phyloP scores from a whole-genome alignment of 257 asterid genomes.

The Paraleonurus japonicus region DNA sequence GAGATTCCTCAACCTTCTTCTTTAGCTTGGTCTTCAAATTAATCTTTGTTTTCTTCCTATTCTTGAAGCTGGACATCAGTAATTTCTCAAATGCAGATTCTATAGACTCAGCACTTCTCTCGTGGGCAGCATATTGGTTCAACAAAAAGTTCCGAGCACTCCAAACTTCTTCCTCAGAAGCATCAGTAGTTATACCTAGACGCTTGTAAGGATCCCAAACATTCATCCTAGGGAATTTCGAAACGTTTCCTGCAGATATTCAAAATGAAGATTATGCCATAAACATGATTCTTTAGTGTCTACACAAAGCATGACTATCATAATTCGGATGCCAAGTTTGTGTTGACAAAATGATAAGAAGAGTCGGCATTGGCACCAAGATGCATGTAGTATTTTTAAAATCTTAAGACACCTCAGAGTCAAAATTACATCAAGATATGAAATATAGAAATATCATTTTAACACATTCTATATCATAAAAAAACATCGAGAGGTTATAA shows the following conservation, averaged over 20 bases:
- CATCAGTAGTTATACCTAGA: conserved; percentile 74
- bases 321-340: neutral
- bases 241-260: conserved; percentile 45
- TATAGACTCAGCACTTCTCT: conserved; percentile 78
- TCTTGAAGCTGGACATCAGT: conserved; percentile 73
- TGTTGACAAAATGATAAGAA: neutral
- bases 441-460: neutral
- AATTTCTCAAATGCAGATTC: conserved; percentile 94
- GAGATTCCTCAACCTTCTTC: conserved; percentile 96
- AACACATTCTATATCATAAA: neutral
- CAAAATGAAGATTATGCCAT: conserved; percentile 13
- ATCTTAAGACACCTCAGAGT: neutral
- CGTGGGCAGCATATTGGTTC: conserved; percentile 71
- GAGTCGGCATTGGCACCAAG: neutral
- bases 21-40: conserved; percentile 85
- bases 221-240: conserved; percentile 58
- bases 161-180: conserved; percentile 96
- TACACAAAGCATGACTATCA: neutral
- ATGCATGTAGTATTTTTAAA: neutral
- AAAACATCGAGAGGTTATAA: neutral
- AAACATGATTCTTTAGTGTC: neutral
- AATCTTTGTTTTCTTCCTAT: conserved; percentile 84
- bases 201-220: conserved; percentile 96
- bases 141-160: conserved; percentile 85
- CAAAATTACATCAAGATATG: conserved; percentile 3